Evolutionary conservation across 331 rosid species (phyloP).

Genomic region (Erythrophleum ivorense): DNA sequence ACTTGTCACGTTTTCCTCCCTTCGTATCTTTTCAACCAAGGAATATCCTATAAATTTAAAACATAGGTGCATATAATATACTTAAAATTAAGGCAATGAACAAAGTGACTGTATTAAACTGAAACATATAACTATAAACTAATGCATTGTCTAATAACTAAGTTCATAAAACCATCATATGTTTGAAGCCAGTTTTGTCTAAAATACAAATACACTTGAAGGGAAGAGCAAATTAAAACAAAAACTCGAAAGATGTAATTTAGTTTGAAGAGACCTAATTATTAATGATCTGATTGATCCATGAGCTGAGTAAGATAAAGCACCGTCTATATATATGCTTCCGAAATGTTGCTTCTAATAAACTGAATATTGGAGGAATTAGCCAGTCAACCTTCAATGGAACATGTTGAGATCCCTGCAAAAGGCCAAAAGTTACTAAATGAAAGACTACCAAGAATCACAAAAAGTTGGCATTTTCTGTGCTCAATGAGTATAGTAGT

Average conservation of each 20-base stretch:
- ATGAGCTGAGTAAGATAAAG: neutral
- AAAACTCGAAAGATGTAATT: neutral
- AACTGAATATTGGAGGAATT: neutral
- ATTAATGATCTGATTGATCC: neutral
- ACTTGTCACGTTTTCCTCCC: too few relatives aligned
- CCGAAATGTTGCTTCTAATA: neutral
- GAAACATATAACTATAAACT: conserved; percentile 8
- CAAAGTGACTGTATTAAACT: neutral
- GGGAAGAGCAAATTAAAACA: neutral
- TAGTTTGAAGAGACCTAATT: neutral
- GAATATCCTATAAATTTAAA: neutral
- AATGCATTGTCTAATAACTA: conserved; percentile 32
- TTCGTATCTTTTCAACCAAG: neutral
- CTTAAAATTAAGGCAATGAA: neutral
- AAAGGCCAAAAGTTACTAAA: conserved; percentile 22
- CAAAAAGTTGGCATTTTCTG: neutral
- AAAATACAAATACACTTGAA: conserved; percentile 21
- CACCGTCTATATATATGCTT: neutral
- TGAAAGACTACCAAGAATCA: neutral
- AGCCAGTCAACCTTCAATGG: neutral
- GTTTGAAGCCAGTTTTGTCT: neutral
- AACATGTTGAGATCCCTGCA: conserved; percentile 38
- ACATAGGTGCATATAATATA: neutral
- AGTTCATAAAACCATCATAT: conserved; percentile 21
- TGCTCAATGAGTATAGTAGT: neutral